A percentile compares a stretch with the other conserved stretches of the same genome.
Conservation (phyloP, 768 basidiomycete species). For the Rhodotorula taiwanensis region DNA sequence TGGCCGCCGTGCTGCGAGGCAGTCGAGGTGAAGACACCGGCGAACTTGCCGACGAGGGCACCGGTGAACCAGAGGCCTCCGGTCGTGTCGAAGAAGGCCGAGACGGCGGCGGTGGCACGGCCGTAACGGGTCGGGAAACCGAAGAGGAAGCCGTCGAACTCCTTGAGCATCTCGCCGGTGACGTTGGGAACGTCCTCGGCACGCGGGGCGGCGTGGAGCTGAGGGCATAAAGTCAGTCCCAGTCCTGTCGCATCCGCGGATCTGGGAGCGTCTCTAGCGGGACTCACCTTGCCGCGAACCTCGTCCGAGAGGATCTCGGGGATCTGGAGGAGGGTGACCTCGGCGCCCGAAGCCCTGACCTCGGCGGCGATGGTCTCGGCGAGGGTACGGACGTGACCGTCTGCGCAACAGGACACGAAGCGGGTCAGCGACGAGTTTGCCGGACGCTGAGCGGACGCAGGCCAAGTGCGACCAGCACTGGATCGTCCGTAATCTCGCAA, state of each 20-base stretch:
- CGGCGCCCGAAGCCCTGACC: conserved; percentile 43
- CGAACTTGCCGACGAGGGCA: conserved; percentile 65
- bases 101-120: conserved; percentile 64
- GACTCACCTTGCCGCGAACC: conserved; percentile 46
- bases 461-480: too few relatives aligned
- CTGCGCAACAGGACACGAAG: neutral
- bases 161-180: conserved; percentile 52
- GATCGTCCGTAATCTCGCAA: too few relatives aligned
- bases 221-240: too few relatives aligned
- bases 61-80: conserved; percentile 60
- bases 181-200: conserved; percentile 48
- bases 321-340: conserved; percentile 43
- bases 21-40: conserved; percentile 64
- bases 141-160: conserved; percentile 33
- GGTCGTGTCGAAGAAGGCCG: conserved; percentile 62
- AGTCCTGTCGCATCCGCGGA: too few relatives aligned
- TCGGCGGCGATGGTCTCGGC: conserved; percentile 40
- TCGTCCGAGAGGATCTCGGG: conserved; percentile 47
- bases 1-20: conserved; percentile 48
- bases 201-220: conserved; percentile 34
- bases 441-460: too few relatives aligned
- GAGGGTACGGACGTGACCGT: conserved; percentile 34
- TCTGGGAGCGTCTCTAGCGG: too few relatives aligned
- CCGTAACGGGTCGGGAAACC: conserved; percentile 54
- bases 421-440: too few relatives aligned